Conservation (phyloP, 768 basidiomycete species). For the Cyclocybe aegerita region DNA sequence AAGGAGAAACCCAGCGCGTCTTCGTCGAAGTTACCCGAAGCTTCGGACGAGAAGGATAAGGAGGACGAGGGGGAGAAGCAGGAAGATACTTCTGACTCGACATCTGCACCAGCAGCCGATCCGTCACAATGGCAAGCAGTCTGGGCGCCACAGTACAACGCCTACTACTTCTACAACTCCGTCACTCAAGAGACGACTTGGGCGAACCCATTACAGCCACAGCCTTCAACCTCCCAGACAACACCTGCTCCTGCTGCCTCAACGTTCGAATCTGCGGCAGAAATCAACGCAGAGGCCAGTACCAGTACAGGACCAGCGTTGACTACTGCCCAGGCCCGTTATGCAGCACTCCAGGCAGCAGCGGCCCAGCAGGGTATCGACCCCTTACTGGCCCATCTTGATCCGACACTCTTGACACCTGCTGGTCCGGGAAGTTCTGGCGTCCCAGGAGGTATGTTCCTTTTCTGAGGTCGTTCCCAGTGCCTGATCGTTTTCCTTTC, state of each 20-base stretch:
- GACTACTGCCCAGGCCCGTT: slow-evolving; percentile 31
- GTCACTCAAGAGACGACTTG: slow-evolving; percentile 80
- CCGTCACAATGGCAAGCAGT: slow-evolving; percentile 72
- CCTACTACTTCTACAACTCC: slow-evolving; percentile 85
- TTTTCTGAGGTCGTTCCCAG: neutral
- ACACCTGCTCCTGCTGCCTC: slow-evolving; percentile 20
- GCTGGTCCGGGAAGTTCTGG: slow-evolving; percentile 28
- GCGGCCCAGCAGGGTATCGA: slow-evolving; percentile 82
- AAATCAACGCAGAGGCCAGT: slow-evolving; percentile 16
- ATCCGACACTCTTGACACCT: slow-evolving; percentile 60
- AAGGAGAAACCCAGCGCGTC: neutral
- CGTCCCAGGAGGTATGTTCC: slow-evolving; percentile 23
- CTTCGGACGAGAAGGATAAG: neutral
- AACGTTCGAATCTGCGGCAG: slow-evolving; percentile 1
- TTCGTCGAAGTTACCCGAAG: neutral
- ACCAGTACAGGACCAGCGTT: slow-evolving; percentile 13
- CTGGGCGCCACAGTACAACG: slow-evolving; percentile 71
- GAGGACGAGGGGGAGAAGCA: neutral
- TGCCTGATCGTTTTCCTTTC: slow-evolving; percentile 7
- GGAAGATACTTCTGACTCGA: neutral
- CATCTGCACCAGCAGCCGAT: slow-evolving; percentile 1
- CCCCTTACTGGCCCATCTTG: slow-evolving; percentile 76
- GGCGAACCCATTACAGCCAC: slow-evolving; percentile 66
- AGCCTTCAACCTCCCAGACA: slow-evolving; percentile 21
- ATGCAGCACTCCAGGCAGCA: slow-evolving; percentile 61